Conservation (phyloP, 2,329 filamentous ascomycete species). For the Epichloe glyceriae region DNA sequence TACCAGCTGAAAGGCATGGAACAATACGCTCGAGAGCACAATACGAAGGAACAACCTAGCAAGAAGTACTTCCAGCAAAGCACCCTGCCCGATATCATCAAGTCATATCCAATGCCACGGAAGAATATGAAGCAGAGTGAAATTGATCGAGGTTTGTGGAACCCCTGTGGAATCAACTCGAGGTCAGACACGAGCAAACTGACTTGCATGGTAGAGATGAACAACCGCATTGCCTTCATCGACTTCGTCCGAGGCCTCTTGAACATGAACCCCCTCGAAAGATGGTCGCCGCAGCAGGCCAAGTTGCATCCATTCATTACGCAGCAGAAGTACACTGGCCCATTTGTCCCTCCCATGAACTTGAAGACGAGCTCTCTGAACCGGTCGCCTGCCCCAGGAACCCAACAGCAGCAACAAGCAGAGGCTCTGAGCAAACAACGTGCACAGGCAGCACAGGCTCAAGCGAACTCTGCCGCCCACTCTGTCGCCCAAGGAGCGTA, state of each 20-base stretch:
- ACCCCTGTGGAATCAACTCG: background rate
- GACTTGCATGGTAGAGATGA: constrained; percentile 63
- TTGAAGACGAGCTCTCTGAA: constrained; percentile 76
- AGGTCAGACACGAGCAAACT: background rate
- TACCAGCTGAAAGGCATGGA: constrained; percentile 96
- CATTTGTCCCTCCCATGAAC: constrained; percentile 95
- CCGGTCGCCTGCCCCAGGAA: constrained; percentile 80
- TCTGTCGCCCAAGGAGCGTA: constrained; percentile 57
- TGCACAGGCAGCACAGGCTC: constrained; percentile 56
- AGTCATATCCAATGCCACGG: constrained; percentile 92
- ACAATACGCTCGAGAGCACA: constrained; percentile 89
- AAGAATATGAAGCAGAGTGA: constrained; percentile 99
- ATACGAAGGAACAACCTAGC: constrained; percentile 95
- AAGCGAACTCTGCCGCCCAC: constrained; percentile 56
- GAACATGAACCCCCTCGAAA: constrained; percentile 87
- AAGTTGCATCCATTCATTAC: constrained; percentile 98
- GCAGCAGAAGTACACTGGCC: constrained; percentile 90
- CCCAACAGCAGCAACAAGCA: constrained; percentile 90
- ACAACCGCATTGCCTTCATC: constrained; percentile 92
- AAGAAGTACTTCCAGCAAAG: constrained; percentile 98
- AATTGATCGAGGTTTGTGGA: constrained; percentile 68
- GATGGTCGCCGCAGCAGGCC: constrained; percentile 96
- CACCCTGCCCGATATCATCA: constrained; percentile 91
- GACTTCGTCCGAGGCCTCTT: constrained; percentile 91
- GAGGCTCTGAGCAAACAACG: constrained; percentile 90